Evolutionary conservation across 2,329 filamentous ascomycete genomes (phyloP).

Genomic region (Cercospora zeina): DNA sequence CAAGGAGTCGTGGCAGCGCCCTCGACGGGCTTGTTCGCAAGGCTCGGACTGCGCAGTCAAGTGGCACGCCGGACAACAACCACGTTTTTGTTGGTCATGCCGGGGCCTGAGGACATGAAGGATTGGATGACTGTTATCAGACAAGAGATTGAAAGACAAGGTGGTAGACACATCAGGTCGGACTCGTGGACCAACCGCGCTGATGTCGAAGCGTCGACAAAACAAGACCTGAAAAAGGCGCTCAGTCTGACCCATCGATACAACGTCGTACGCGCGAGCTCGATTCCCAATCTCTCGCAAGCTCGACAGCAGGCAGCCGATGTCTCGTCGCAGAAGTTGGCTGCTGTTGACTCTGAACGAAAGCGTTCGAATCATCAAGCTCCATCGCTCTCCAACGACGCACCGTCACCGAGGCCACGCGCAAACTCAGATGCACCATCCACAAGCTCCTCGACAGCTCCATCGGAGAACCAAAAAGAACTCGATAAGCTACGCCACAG

Average conservation of each 20-base stretch:
- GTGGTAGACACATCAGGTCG: constrained; percentile 64
- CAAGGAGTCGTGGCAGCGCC: constrained; percentile 54
- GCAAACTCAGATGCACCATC: constrained; percentile 31
- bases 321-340: neutral
- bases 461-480: constrained; percentile 34
- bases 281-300: constrained; percentile 25
- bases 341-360: constrained; percentile 14
- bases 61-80: constrained; percentile 47
- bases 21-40: constrained; percentile 64
- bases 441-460: constrained; percentile 29
- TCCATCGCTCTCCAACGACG: neutral
- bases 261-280: constrained; percentile 37
- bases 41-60: constrained; percentile 58
- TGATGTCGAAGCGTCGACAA: constrained; percentile 11
- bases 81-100: constrained; percentile 71
- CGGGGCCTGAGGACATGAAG: constrained; percentile 73
- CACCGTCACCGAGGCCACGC: constrained; percentile 12
- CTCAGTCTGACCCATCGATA: constrained; percentile 42
- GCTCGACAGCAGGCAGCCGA: constrained; percentile 2
- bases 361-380: neutral
- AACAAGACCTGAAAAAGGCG: constrained; percentile 32
- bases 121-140: constrained; percentile 69
- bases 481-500: constrained; percentile 37
- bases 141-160: constrained; percentile 67
- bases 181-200: constrained; percentile 43